Evolutionary conservation across 1,139 yeast species (phyloP).

Genomic region (Protomyces pachydermus): DNA sequence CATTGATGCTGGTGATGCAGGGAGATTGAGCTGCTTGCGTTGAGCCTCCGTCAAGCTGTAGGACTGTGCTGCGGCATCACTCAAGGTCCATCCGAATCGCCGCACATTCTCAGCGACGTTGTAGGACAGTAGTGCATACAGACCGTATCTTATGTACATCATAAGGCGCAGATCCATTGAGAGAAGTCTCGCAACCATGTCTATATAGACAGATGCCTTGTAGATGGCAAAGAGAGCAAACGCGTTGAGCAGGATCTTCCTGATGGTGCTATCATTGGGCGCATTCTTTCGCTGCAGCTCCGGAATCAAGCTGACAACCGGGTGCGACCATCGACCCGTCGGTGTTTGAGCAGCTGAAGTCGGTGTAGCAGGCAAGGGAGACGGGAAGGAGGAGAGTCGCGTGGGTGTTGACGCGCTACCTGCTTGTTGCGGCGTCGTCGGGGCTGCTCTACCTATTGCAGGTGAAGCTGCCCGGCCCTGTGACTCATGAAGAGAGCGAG

Average conservation of each 20-base stretch:
- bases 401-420: background rate
- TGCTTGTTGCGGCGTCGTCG: background rate
- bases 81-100: slow-evolving; percentile 16
- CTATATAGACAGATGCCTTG: slow-evolving; percentile 1
- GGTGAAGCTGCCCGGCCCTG: background rate
- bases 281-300: slow-evolving; percentile 8
- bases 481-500: background rate
- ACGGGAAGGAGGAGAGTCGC: slow-evolving; percentile 13
- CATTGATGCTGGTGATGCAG: slow-evolving; percentile 9
- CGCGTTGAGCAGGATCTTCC: slow-evolving; percentile 8
- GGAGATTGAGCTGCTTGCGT: slow-evolving; percentile 12
- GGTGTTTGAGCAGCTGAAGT: slow-evolving; percentile 9
- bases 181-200: background rate
- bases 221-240: slow-evolving; percentile 6
- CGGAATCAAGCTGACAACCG: slow-evolving; percentile 2
- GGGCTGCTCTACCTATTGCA: background rate
- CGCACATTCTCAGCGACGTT: slow-evolving; percentile 12
- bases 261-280: slow-evolving; percentile 18
- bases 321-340: slow-evolving; percentile 17
- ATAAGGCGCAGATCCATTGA: background rate
- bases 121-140: slow-evolving; percentile 4
- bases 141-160: background rate
- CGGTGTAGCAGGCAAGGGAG: slow-evolving; percentile 16
- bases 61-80: background rate
- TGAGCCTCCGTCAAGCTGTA: slow-evolving; percentile 16